Conservation (phyloP, 805 yeast species). For the Pichia sporocuriosa region DNA sequence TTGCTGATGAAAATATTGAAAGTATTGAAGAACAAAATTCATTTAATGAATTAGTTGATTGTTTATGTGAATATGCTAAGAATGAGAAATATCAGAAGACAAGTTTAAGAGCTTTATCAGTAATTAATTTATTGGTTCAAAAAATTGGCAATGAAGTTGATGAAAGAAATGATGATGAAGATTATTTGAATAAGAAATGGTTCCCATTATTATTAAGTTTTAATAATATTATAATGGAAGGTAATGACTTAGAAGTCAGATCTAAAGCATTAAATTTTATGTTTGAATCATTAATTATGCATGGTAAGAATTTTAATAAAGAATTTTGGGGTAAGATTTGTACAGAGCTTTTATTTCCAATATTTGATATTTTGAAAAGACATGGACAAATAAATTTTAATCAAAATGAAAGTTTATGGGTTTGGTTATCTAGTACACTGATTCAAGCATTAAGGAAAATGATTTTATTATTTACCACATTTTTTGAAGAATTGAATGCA, state of each 20-base stretch:
- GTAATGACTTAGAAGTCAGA: conserved; percentile 90
- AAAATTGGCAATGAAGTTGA: conserved; percentile 44
- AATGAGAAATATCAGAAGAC: conserved; percentile 75
- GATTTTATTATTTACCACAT: conserved; percentile 76
- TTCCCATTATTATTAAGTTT: conserved; percentile 81
- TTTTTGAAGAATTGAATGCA: conserved; percentile 67
- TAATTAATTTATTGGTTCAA: conserved; percentile 55
- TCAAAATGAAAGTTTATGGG: conserved; percentile 74
- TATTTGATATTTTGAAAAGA: conserved; percentile 70
- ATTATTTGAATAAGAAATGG: conserved; percentile 57
- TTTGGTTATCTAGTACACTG: conserved; percentile 94
- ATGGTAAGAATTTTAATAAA: conserved; percentile 69
- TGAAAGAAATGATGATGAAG: conserved; percentile 22
- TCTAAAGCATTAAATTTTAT: conserved; percentile 77
- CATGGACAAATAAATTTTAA: conserved; percentile 68
- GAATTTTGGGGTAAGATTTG: conserved; percentile 82
- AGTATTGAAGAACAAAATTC: conserved; percentile 67
- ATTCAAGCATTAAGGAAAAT: conserved; percentile 90
- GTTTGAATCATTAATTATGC: conserved; percentile 73
- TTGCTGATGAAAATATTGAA: conserved; percentile 54
- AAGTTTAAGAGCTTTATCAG: conserved; percentile 74
- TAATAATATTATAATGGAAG: conserved; percentile 85
- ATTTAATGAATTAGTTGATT: conserved; percentile 55
- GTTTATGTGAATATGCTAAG: conserved; percentile 76
- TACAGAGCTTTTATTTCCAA: conserved; percentile 76